Percentiles rank a stretch among this genome's conserved stretches.
These are phyloP conservation scores for Alisma plantagoaquatica DNA, from an alignment of 106 monocot genomes.

Conservation along the genomic window DNA sequence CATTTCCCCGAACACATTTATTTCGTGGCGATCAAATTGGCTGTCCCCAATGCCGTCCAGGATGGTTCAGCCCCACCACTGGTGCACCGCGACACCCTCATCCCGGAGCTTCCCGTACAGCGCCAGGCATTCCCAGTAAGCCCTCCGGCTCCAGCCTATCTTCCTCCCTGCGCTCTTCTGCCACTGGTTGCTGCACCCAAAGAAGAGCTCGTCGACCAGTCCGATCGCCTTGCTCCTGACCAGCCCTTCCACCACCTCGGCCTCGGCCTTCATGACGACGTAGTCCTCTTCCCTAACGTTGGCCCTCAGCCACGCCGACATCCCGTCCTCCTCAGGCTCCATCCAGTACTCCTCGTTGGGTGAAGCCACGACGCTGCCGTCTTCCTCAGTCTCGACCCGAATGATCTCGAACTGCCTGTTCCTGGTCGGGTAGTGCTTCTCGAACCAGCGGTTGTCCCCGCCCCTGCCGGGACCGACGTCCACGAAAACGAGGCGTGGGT, in stretches of 20 bases:
- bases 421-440: slow-evolving; percentile 39
- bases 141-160: neutral
- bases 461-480: slow-evolving; percentile 24
- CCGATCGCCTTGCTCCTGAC: slow-evolving; percentile 28
- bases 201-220: slow-evolving; percentile 62
- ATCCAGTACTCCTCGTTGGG: neutral
- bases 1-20: no score
- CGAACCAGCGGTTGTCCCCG: slow-evolving; percentile 33
- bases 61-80: slow-evolving; percentile 1
- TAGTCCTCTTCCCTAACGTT: no score
- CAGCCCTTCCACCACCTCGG: slow-evolving; percentile 51
- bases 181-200: slow-evolving; percentile 58
- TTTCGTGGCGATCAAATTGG: no score
- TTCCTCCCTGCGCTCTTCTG: neutral
- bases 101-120: slow-evolving; percentile 8
- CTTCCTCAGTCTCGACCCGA: slow-evolving; percentile 23
- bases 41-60: no score
- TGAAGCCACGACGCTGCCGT: neutral
- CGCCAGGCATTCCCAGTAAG: slow-evolving; percentile 8
- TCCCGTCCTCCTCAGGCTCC: slow-evolving; percentile 6
- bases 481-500: slow-evolving; percentile 41
- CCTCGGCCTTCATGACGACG: no score
- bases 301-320: slow-evolving; percentile 39
- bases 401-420: slow-evolving; percentile 48
- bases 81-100: slow-evolving; percentile 7